Evolutionary conservation across 345 rosid genomes (phyloP).

Genomic region (Excoecaria agallocha): DNA sequence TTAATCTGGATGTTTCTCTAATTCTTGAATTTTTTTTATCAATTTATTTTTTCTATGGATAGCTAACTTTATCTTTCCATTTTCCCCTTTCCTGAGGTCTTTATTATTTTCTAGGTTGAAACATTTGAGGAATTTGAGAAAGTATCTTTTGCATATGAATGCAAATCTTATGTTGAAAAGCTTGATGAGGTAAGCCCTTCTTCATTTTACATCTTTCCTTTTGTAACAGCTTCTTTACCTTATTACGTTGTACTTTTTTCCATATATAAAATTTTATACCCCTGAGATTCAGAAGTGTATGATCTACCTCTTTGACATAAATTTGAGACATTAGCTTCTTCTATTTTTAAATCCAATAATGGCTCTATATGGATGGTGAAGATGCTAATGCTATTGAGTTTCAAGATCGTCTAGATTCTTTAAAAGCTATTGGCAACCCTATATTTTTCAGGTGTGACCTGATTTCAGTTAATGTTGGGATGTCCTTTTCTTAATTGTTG

Average conservation of each 20-base stretch:
- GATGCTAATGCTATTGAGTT: slow-evolving; percentile 83
- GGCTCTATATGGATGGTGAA: slow-evolving; percentile 96
- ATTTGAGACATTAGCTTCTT: slow-evolving; percentile 13
- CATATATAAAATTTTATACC: not conserved
- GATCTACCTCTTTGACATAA: not conserved
- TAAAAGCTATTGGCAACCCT: slow-evolving; percentile 76
- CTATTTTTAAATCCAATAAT: slow-evolving; percentile 76
- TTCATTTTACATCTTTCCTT: not conserved
- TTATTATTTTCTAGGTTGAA: slow-evolving; percentile 57
- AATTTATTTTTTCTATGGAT: not conserved
- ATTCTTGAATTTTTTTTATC: not conserved
- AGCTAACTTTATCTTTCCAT: not conserved
- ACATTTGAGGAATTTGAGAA: slow-evolving; percentile 63
- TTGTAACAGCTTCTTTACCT: not conserved
- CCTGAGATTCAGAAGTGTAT: not conserved
- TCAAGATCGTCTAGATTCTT: slow-evolving; percentile 56
- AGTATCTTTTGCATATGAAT: slow-evolving; percentile 71
- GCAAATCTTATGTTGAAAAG: slow-evolving; percentile 69
- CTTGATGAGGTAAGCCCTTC: slow-evolving; percentile 70
- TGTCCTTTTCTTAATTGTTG: not conserved
- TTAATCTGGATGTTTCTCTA: not conserved
- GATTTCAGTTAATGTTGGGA: not conserved
- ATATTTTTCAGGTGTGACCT: too few species aligned
- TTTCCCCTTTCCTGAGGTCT: not conserved
- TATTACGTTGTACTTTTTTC: not conserved